phyloP scores from a whole-genome alignment of 352 stramenopile genomes.

The Phytopythium oedochilum region DNA sequence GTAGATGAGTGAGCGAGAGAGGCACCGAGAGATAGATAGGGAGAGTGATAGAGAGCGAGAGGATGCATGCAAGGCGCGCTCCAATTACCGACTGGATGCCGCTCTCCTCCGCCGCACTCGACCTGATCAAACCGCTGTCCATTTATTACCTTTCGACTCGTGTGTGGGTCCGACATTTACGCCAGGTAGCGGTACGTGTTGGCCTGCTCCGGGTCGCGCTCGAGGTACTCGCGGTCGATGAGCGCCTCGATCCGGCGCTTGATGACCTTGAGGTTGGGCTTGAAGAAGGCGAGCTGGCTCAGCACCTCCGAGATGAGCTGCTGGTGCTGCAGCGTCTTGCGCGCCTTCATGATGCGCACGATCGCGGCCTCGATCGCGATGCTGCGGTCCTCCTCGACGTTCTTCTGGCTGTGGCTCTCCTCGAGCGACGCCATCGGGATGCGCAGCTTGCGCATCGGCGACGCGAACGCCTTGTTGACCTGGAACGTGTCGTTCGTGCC shows the following conservation, averaged over 20 bases:
- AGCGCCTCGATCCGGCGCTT: slow-evolving; percentile 97
- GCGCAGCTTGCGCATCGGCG: slow-evolving; percentile 96
- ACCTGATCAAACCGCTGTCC: background rate
- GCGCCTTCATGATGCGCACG: slow-evolving; percentile 99
- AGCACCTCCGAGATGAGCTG: slow-evolving; percentile 98
- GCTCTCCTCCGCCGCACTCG: too few relatives aligned
- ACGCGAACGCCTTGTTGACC: slow-evolving; percentile 94
- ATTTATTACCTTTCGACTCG: background rate
- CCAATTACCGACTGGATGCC: too few relatives aligned
- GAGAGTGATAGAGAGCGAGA: too few relatives aligned
- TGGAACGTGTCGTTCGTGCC: slow-evolving; percentile 92
- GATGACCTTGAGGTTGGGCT: slow-evolving; percentile 96
- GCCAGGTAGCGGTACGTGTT: slow-evolving; percentile 96
- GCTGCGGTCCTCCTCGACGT: slow-evolving; percentile 94
- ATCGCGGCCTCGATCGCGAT: slow-evolving; percentile 99
- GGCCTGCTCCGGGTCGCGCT: slow-evolving; percentile 93
- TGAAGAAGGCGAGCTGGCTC: slow-evolving; percentile 97
- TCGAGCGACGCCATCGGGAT: slow-evolving; percentile 99
- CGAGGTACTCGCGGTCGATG: slow-evolving; percentile 98
- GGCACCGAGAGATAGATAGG: too few relatives aligned
- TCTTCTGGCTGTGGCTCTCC: slow-evolving; percentile 97
- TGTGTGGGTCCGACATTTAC: slow-evolving; percentile 24
- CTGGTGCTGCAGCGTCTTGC: slow-evolving; percentile 97
- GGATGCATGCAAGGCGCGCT: too few relatives aligned
- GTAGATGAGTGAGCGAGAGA: too few relatives aligned